phyloP scores from a whole-genome alignment of 1,139 yeast species.

The Citeromyces siamensis region DNA sequence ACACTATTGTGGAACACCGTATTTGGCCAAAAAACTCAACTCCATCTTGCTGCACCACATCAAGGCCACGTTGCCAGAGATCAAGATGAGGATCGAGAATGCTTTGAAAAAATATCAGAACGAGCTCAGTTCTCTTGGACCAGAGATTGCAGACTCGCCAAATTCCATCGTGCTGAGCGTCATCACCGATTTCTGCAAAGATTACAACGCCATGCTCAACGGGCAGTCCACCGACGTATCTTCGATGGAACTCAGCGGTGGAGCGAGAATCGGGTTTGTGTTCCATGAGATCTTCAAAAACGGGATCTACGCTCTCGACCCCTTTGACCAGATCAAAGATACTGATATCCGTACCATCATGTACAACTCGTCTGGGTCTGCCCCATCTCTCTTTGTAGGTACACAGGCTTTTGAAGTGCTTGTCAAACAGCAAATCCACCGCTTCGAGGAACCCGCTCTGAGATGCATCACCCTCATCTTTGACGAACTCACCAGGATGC shows the following conservation, averaged over 20 bases:
- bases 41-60: constrained; percentile 86
- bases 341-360: constrained; percentile 95
- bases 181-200: constrained; percentile 89
- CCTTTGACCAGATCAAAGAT: constrained; percentile 95
- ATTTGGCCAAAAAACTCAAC: constrained; percentile 85
- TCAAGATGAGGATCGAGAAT: constrained; percentile 80
- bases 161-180: constrained; percentile 81
- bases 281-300: constrained; percentile 94
- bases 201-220: constrained; percentile 80
- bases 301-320: constrained; percentile 88
- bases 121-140: constrained; percentile 69
- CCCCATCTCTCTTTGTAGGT: constrained; percentile 96
- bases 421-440: constrained; percentile 86
- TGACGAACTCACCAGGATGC: constrained; percentile 87
- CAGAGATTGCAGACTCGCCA: constrained; percentile 81
- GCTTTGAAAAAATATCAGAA: constrained; percentile 71
- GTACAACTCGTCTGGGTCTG: constrained; percentile 95
- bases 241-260: constrained; percentile 81
- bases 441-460: constrained; percentile 90
- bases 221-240: constrained; percentile 91
- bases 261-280: constrained; percentile 96
- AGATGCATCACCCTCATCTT: constrained; percentile 85
- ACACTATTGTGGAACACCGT: constrained; percentile 85
- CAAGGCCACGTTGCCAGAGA: constrained; percentile 88
- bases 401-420: constrained; percentile 95